Evolutionary conservation across 2,329 filamentous ascomycete species (phyloP), one percentile per base, ranked within the genome.

Genomic region (Botrytis deweyae): DNA sequence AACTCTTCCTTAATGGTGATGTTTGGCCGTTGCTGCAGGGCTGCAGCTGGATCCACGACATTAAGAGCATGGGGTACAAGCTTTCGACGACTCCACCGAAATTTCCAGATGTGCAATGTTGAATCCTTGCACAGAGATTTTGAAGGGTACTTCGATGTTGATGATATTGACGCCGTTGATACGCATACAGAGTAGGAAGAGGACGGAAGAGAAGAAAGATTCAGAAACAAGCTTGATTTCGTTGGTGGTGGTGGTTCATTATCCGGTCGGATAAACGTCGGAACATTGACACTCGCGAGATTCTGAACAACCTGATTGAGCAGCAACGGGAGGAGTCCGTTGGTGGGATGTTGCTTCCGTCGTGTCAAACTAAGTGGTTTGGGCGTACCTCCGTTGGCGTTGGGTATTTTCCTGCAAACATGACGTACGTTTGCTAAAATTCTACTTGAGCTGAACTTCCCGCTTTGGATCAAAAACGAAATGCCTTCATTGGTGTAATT

Each of bases 1-100:
- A 55, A 40, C 25, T 29, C 46, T 29, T 18, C 38, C 33, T 29
- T 5, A 29, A 22, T 67, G 65, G 46, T n/a, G 20, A 29, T 38
- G 46, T 40, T 55, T 38, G 36, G 36, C 33, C 63, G 29, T 55
- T 22, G 18, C 25, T 67, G n/a, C 65, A 67, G 46, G 65, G 65
- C 65, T 67, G 65, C 65, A 67, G 65, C 65, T 67, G 65, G 65
- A 67, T 67, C 65, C 65, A 67, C 65, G 65, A 67, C n/a, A 14
- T 40, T 67, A 38, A 38, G 44, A 52, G 44, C 64, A 67, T 67
- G 33, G 65, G 22, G 46, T 67, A 67, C 8, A 55, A 55, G 65
- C 65, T 29, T 58, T 55, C 40, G 25, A 67, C 49, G 42, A 36
- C 63, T 66, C 63, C 63, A 66, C 29, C 20, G 14, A n/a, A 49